These are phyloP conservation scores for Cryptosporidium sp. DNA, from an alignment of 169 alveolate species.

Conservation along the genomic window DNA sequence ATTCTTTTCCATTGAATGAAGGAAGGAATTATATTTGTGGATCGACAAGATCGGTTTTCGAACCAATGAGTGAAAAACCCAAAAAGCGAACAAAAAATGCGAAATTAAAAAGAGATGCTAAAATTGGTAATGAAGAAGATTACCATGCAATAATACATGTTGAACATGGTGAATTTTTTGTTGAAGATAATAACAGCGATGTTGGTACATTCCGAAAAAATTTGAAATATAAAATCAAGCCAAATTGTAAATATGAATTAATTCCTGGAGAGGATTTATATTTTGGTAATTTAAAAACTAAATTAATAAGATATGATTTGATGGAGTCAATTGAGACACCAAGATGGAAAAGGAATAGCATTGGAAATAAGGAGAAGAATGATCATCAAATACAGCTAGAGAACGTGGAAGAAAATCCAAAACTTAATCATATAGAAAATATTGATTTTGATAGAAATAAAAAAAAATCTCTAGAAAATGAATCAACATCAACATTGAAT, in stretches of 20 bases:
- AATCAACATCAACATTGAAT: not conserved
- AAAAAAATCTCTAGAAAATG: not conserved
- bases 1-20: constrained; percentile 29
- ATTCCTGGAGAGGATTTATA: constrained; percentile 31
- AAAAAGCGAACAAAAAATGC: not conserved
- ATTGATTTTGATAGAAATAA: not conserved
- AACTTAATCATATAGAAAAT: not conserved
- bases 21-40: constrained; percentile 46
- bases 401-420: not conserved
- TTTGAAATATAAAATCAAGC: constrained; percentile 14
- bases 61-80: not conserved
- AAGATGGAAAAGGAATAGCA: constrained; percentile 18
- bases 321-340: constrained; percentile 43
- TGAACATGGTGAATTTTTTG: constrained; percentile 65
- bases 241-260: constrained; percentile 56
- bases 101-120: not conserved
- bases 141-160: constrained; percentile 48
- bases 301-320: constrained; percentile 41
- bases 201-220: constrained; percentile 51
- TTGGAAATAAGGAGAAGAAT: not conserved
- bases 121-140: not conserved
- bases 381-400: not conserved
- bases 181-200: constrained; percentile 33
- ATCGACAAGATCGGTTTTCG: constrained; percentile 45
- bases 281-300: constrained; percentile 62